Conservation (phyloP, 106 monocot genomes). For the Cymbidium sinense region DNA sequence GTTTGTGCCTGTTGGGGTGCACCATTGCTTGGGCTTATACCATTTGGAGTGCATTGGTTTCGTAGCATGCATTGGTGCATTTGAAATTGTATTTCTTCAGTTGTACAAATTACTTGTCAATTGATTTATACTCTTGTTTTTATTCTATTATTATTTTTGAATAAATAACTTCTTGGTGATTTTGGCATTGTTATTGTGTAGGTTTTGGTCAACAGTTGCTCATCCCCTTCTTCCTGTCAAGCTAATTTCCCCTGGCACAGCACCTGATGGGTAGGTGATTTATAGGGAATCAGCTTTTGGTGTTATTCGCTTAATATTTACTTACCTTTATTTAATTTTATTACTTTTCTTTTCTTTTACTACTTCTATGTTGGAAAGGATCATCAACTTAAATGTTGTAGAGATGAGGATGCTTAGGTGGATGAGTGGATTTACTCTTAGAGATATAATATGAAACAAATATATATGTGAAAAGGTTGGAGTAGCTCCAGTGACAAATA, state of each 20-base stretch:
- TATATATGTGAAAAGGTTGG: too few species aligned
- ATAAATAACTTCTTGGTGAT: background rate
- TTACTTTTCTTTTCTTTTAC: too few species aligned
- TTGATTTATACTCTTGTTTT: background rate
- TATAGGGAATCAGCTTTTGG: background rate
- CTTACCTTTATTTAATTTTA: background rate
- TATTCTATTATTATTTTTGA: background rate
- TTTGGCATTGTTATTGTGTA: slow-evolving; percentile 11
- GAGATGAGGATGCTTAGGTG: too few species aligned
- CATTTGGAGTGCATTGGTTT: background rate
- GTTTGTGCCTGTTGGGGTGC: background rate
- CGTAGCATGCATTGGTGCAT: background rate
- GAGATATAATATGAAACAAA: too few species aligned
- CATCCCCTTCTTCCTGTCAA: slow-evolving; percentile 47
- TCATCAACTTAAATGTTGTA: too few species aligned
- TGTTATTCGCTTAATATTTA: background rate
- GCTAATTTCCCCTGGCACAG: slow-evolving; percentile 23
- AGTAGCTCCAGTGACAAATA: too few species aligned
- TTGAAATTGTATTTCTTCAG: background rate
- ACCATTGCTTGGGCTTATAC: background rate
- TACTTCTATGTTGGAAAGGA: too few species aligned
- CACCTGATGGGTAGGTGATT: slow-evolving; percentile 46
- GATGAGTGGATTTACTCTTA: too few species aligned
- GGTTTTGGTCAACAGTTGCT: slow-evolving; percentile 55
- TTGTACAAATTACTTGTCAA: background rate